Conservation (phyloP, 139 green algal species). For the Diplosphaera chodatii region DNA sequence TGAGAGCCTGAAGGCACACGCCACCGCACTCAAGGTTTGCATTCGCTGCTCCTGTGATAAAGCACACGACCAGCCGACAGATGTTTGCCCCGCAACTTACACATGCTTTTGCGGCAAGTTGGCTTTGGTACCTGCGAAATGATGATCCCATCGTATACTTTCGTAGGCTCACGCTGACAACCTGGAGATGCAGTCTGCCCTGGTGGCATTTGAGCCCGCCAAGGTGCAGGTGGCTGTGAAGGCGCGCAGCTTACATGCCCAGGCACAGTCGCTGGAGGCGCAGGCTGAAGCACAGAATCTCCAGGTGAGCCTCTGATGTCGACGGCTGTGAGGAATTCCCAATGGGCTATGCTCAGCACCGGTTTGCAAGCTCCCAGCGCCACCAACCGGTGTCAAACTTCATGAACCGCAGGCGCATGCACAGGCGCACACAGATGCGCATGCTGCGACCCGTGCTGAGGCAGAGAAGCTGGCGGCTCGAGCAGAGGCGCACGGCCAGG, state of each 20-base stretch:
- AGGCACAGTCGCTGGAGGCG: slow-evolving; percentile 30
- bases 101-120: too few species aligned
- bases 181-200: slow-evolving; percentile 21
- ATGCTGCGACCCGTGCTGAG: slow-evolving; percentile 17
- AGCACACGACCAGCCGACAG: too few species aligned
- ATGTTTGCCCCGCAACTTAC: too few species aligned
- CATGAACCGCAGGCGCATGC: slow-evolving; percentile 16
- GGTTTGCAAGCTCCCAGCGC: too few species aligned
- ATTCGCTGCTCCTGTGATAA: too few species aligned
- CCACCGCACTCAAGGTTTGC: slow-evolving; percentile 31
- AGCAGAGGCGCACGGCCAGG: slow-evolving; percentile 20
- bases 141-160: too few species aligned
- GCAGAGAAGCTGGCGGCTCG: slow-evolving; percentile 17
- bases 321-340: too few species aligned
- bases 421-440: slow-evolving; percentile 17
- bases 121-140: too few species aligned
- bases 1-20: slow-evolving; percentile 17
- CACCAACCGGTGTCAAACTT: too few species aligned
- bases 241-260: slow-evolving; percentile 35
- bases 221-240: slow-evolving; percentile 24
- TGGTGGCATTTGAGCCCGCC: slow-evolving; percentile 19
- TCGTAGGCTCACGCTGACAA: slow-evolving; percentile 41
- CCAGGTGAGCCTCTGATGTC: slow-evolving; percentile 11
- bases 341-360: too few species aligned
- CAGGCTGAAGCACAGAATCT: slow-evolving; percentile 27